Percentiles rank a stretch among this genome's conserved stretches.
Conservation (phyloP, 2,329 filamentous ascomycete species). For the Hansfordia pulvinata region DNA sequence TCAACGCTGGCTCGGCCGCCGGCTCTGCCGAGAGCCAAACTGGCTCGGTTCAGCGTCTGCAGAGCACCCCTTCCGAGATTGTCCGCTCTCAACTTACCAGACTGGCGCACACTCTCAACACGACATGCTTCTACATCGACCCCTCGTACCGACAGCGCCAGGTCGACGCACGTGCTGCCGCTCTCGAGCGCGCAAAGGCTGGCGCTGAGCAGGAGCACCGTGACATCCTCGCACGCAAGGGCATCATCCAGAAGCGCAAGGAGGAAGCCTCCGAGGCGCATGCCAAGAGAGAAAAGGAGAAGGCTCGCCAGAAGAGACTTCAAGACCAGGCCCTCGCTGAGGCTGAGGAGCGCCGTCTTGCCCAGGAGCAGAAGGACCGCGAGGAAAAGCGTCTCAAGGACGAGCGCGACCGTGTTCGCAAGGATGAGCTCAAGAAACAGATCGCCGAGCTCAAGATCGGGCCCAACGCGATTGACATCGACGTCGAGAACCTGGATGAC, state of each 20-base stretch:
- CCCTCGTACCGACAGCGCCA: constrained; percentile 75
- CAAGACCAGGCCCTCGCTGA: constrained; percentile 81
- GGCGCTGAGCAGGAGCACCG: constrained; percentile 88
- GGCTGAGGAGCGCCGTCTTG: constrained; percentile 76
- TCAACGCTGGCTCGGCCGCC: constrained; percentile 69
- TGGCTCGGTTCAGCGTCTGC: constrained; percentile 80
- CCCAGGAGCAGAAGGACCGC: constrained; percentile 85
- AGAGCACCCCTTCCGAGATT: constrained; percentile 96
- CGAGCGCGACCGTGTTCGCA: constrained; percentile 79
- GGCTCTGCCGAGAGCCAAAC: constrained; percentile 80
- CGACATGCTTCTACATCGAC: constrained; percentile 93
- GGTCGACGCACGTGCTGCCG: constrained; percentile 64
- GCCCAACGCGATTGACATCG: constrained; percentile 62
- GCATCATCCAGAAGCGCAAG: constrained; percentile 92
- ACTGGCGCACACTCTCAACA: constrained; percentile 78
- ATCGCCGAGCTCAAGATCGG: constrained; percentile 83
- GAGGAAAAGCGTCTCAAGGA: constrained; percentile 76
- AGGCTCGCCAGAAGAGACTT: constrained; percentile 74
- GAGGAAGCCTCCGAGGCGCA: constrained; percentile 83
- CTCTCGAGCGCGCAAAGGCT: constrained; percentile 67
- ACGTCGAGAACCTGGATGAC: constrained; percentile 68
- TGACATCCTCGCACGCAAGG: constrained; percentile 73
- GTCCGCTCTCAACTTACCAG: constrained; percentile 89
- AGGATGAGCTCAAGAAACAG: constrained; percentile 88
- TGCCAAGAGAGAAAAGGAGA: constrained; percentile 83